Percentiles rank a stretch among this genome's conserved stretches.
Evolutionary conservation across 345 rosid species (phyloP).

Genomic region (Draba incana): DNA sequence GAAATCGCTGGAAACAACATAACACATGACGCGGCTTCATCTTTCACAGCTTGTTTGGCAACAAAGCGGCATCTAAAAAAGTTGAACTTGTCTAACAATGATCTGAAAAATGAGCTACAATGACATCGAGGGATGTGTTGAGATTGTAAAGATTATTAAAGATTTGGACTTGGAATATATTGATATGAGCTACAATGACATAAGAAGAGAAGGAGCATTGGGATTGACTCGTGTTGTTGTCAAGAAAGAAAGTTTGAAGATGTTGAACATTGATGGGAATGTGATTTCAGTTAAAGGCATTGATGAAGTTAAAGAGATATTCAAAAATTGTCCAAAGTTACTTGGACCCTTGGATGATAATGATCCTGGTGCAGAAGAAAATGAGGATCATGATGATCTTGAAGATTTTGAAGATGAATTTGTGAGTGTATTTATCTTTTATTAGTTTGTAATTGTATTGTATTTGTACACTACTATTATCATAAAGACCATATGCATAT

Average conservation of each 20-base stretch:
- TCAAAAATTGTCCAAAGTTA: conserved; percentile 56
- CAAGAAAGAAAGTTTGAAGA: conserved; percentile 58
- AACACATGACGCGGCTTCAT: conserved; percentile 62
- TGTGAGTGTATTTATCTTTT: conserved; percentile 12
- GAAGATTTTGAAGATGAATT: conserved; percentile 29
- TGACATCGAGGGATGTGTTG: conserved; percentile 65
- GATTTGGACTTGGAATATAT: conserved; percentile 52
- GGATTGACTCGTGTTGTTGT: conserved; percentile 55
- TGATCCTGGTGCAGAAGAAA: conserved; percentile 47
- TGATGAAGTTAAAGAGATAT: conserved; percentile 65
- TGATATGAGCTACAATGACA: conserved; percentile 55
- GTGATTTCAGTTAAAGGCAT: conserved; percentile 67
- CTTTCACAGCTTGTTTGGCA: conserved; percentile 55
- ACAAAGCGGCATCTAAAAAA: conserved; percentile 56
- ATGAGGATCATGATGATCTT: neutral
- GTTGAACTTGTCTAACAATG: conserved; percentile 77
- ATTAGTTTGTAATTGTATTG: conserved; percentile 9
- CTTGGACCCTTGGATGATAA: conserved; percentile 77
- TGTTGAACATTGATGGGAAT: conserved; percentile 68
- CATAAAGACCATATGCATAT: too few relatives aligned
- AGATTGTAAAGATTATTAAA: conserved; percentile 56
- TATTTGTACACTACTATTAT: neutral
- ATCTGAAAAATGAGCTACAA: conserved; percentile 77
- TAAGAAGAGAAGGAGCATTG: conserved; percentile 68
- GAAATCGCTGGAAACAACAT: conserved; percentile 87